Conservation (phyloP, 805 yeast species). For the Ogataea polymorpha region DNA sequence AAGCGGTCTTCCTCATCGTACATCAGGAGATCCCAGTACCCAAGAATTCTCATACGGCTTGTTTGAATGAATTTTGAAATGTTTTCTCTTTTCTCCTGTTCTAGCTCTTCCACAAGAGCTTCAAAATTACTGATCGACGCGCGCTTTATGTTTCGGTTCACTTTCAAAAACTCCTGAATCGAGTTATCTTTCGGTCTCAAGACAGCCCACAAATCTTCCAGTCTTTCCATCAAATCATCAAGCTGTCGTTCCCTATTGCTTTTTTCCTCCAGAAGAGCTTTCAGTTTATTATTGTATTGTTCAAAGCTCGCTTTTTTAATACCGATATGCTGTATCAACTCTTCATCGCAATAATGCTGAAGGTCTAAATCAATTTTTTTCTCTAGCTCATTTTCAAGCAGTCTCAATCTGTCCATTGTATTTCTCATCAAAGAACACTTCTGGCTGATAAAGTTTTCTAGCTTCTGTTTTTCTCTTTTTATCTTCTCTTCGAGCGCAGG, state of each 20-base stretch:
- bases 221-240: conserved; percentile 32
- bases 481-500: conserved; percentile 26
- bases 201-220: conserved; percentile 43
- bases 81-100: conserved; percentile 55
- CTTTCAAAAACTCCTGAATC: conserved; percentile 35
- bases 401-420: conserved; percentile 6
- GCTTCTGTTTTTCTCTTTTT: conserved; percentile 28
- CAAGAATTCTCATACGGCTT: conserved; percentile 55
- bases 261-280: conserved; percentile 31
- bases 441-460: conserved; percentile 24
- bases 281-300: conserved; percentile 13
- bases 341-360: conserved; percentile 14
- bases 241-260: conserved; percentile 37
- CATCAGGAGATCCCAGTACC: conserved; percentile 60
- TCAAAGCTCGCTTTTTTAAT: conserved; percentile 16
- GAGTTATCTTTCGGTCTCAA: conserved; percentile 34
- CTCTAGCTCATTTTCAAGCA: conserved; percentile 11
- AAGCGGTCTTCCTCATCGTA: conserved; percentile 51
- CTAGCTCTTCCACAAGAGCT: conserved; percentile 54
- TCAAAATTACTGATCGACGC: conserved; percentile 48
- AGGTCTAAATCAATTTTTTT: conserved; percentile 9
- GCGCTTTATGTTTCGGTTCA: conserved; percentile 47
- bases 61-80: conserved; percentile 67
- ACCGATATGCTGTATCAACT: conserved; percentile 24
- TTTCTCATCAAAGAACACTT: conserved; percentile 20